Evolutionary conservation across 495 filamentous ascomycete genomes (phyloP).

Genomic region (Hypoxylon trugodes): DNA sequence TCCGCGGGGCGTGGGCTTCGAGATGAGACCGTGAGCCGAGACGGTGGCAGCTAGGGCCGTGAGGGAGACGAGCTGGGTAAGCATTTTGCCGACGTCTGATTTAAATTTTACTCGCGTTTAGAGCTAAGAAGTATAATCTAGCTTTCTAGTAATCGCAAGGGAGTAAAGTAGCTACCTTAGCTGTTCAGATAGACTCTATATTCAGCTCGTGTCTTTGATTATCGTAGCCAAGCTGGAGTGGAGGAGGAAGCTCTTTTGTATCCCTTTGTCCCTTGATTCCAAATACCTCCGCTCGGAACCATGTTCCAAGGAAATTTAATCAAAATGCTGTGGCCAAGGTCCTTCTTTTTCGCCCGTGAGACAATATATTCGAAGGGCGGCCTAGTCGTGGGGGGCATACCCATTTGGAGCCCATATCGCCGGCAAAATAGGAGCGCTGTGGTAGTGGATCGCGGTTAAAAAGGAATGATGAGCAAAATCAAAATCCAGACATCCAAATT

Average conservation of each 20-base stretch:
- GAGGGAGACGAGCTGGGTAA: constrained; percentile 45
- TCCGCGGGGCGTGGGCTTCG: constrained; percentile 63
- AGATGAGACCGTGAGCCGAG: constrained; percentile 70
- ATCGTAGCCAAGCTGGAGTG: constrained; percentile 21
- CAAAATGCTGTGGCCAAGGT: constrained; percentile 15
- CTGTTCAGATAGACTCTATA: neutral
- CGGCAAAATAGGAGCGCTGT: constrained; percentile 29
- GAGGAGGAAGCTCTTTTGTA: constrained; percentile 29
- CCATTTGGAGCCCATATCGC: constrained; percentile 27
- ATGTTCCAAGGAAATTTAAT: constrained; percentile 27
- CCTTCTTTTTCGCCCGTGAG: constrained; percentile 11
- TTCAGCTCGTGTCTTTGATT: constrained; percentile 13
- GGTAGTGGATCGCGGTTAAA: constrained; percentile 32
- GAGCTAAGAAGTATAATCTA: neutral
- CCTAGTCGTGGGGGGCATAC: constrained; percentile 20
- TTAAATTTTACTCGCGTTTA: neutral
- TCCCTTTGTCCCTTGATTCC: constrained; percentile 20
- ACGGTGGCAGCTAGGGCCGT: constrained; percentile 61
- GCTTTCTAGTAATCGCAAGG: neutral
- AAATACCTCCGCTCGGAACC: constrained; percentile 30
- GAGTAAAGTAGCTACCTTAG: neutral
- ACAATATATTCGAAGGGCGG: constrained; percentile 33
- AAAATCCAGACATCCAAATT: constrained; percentile 21
- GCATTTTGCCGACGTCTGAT: constrained; percentile 32
- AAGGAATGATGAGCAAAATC: constrained; percentile 8